These are phyloP conservation scores for Annulohypoxylon bovei DNA, from an alignment of 495 filamentous ascomycete genomes.

Conservation along the genomic window DNA sequence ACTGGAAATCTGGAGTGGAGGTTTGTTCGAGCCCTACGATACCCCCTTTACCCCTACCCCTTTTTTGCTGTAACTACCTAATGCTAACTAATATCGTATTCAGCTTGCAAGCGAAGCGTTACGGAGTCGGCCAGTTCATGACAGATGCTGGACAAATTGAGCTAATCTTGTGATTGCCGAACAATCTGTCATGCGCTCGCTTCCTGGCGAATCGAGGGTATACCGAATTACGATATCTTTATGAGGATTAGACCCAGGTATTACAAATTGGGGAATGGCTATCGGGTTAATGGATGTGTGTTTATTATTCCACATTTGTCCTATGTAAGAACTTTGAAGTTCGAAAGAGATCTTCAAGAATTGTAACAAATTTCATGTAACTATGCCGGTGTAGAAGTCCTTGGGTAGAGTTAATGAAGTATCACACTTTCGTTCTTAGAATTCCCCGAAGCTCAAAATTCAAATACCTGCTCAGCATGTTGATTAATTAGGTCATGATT, in stretches of 20 bases:
- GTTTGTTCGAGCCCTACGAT: slow-evolving; percentile 3
- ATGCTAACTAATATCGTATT: slow-evolving; percentile 9
- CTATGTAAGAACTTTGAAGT: not conserved
- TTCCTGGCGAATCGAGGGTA: not conserved
- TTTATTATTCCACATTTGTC: not conserved
- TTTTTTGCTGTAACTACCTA: not conserved
- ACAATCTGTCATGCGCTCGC: not conserved
- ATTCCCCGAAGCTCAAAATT: not conserved
- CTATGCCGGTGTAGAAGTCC: not conserved
- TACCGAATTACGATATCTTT: not conserved
- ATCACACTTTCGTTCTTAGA: not conserved
- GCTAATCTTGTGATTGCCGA: slow-evolving; percentile 29
- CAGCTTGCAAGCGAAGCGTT: slow-evolving; percentile 39
- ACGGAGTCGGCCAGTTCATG: slow-evolving; percentile 35
- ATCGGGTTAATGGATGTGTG: not conserved
- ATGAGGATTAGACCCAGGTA: not conserved
- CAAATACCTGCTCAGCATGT: not conserved
- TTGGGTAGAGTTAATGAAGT: not conserved
- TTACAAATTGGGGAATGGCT: not conserved
- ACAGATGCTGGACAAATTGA: slow-evolving; percentile 32
- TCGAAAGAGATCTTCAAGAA: not conserved
- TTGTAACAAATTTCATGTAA: not conserved
- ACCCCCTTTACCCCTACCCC: too few relatives aligned
- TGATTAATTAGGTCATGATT: not conserved
- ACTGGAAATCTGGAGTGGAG: slow-evolving; percentile 45